Conservation (phyloP, 805 yeast species). For the Schizosaccharomyces japonicus region DNA sequence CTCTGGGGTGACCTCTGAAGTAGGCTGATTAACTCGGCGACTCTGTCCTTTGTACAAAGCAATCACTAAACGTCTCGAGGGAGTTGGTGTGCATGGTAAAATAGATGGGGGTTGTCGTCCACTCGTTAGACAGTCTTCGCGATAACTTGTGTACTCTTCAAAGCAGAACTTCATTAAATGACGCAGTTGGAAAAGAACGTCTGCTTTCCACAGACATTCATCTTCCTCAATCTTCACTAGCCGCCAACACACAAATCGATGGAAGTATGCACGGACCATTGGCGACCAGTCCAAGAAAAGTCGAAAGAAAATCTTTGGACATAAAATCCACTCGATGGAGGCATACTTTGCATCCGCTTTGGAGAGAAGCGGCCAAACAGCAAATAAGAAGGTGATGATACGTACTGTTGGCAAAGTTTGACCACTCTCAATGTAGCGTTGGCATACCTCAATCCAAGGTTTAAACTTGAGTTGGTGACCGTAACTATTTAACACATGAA, state of each 20-base stretch:
- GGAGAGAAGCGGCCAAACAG: not conserved
- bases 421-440: not conserved
- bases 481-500: not conserved
- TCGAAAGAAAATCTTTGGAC: not conserved
- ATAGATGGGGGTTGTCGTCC: not conserved
- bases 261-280: not conserved
- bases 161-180: not conserved
- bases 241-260: not conserved
- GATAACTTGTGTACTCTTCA: not conserved
- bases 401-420: not conserved
- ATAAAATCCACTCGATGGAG: not conserved
- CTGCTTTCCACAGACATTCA: not conserved
- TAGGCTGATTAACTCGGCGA: no score
- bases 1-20: no score
- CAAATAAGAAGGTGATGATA: not conserved
- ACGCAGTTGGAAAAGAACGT: not conserved
- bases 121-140: not conserved
- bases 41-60: no score
- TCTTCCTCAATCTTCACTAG: not conserved
- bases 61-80: not conserved
- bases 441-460: not conserved
- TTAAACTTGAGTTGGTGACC: not conserved
- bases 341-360: not conserved
- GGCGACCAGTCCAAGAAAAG: not conserved
- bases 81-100: not conserved